Evolutionary conservation across 208 protist species (phyloP), one percentile per base, ranked within the genome.

Genomic region (Angomonas desouzai): DNA sequence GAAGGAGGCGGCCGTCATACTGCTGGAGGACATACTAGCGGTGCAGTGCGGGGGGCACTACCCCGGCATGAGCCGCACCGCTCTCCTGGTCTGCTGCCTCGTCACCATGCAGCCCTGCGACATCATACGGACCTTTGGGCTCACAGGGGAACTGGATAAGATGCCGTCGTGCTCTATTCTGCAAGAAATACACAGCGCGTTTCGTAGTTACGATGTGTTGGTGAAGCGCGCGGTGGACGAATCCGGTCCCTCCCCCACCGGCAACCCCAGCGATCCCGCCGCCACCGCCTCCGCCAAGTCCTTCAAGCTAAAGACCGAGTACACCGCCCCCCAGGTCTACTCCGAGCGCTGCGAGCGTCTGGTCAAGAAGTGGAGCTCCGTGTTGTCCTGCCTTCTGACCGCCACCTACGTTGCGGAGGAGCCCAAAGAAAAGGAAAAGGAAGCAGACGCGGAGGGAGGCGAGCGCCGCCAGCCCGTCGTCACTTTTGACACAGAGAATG

Each of bases 61-160:
- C 66, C 87, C 87, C 1, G 67, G 72, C 32, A 49, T 96, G 40
- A 66, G 66, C 9, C 76, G 79, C 60, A 45, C 61, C 40, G 79
- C 80, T n/a, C 59, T 96, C n/a, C 72, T 96, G n/a, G 91, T 73
- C 16, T 48, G 59, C 30, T 75, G 76, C 56, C 60, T 96, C 18
- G 47, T 89, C 33, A 88, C 80, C 20, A 92, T 94, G 84, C 79
- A 90, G 51, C 80, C 85, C 27, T 71, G 74, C 22, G 91, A 96
- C 57, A 74, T 96, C n/a, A 82, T 69, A 20, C 81, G 85, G 2
- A 67, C 70, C 4, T 92, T 96, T 49, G 47, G 69, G 20, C 45
- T 51, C 9, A 51, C 45, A 13, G 45, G 45, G 18, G 18, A 3
- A 16, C 30, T 63, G 38, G 77, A 63, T 33, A 53, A 72, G 47